phyloP scores from a whole-genome alignment of 2,329 filamentous ascomycete species.

The Tolypocladium endophyticum region DNA sequence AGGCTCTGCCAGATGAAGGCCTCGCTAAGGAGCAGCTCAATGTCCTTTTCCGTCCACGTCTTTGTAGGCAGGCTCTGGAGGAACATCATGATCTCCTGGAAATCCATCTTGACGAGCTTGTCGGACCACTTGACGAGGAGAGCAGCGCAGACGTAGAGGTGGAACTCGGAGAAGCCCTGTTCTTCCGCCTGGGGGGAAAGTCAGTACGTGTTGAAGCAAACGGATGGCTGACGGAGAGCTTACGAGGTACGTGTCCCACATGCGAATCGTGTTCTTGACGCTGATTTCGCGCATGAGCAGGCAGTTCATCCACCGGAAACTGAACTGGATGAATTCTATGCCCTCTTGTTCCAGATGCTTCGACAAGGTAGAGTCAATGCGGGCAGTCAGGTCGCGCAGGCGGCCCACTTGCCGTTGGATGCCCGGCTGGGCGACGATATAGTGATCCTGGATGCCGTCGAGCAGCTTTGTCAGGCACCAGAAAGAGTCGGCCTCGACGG shows the following conservation, averaged over 20 bases:
- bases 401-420: slow-evolving; percentile 90
- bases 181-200: slow-evolving; percentile 67
- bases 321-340: slow-evolving; percentile 98
- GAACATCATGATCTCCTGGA: slow-evolving; percentile 99
- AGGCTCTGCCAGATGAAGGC: slow-evolving; percentile 98
- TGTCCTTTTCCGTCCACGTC: slow-evolving; percentile 95
- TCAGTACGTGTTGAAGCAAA: slow-evolving; percentile 4
- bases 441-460: slow-evolving; percentile 99
- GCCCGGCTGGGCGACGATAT: slow-evolving; percentile 93
- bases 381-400: slow-evolving; percentile 76
- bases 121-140: slow-evolving; percentile 98
- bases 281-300: slow-evolving; percentile 95
- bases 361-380: slow-evolving; percentile 76
- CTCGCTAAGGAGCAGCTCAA: slow-evolving; percentile 88
- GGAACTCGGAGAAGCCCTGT: slow-evolving; percentile 95
- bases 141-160: slow-evolving; percentile 94
- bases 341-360: slow-evolving; percentile 85
- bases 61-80: slow-evolving; percentile 87
- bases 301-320: slow-evolving; percentile 99
- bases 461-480: slow-evolving; percentile 97
- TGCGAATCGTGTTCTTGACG: slow-evolving; percentile 90
- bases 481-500: slow-evolving; percentile 94
- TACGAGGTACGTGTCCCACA: slow-evolving; percentile 99
- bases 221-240: slow-evolving; percentile 16
- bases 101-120: slow-evolving; percentile 93